phyloP scores from a whole-genome alignment of 2,329 filamentous ascomycete genomes.

The Westerdykella sp. region DNA sequence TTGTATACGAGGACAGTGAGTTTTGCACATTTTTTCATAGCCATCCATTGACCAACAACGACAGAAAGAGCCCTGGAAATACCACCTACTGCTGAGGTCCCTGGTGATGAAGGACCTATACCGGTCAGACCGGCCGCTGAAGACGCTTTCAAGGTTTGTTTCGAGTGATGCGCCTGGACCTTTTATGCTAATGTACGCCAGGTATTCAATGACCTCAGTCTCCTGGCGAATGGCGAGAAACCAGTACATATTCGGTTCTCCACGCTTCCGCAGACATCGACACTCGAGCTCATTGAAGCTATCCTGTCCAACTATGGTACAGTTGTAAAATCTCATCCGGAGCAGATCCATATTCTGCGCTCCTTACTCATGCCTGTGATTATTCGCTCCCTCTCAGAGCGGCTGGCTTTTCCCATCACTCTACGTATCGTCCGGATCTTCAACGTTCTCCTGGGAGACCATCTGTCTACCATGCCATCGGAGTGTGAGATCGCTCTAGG shows the following conservation, averaged over 20 bases:
- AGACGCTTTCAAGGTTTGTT: constrained; percentile 68
- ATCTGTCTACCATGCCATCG: constrained; percentile 65
- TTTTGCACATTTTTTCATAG: not conserved
- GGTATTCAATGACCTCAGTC: constrained; percentile 84
- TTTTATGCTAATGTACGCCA: constrained; percentile 28
- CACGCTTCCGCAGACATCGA: constrained; percentile 72
- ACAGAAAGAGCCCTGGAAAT: constrained; percentile 43
- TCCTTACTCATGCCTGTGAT: constrained; percentile 76
- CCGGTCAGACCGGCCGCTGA: constrained; percentile 68
- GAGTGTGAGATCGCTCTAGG: constrained; percentile 81
- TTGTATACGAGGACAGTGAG: constrained; percentile 70
- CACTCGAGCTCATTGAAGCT: constrained; percentile 86
- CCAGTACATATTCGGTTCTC: constrained; percentile 77
- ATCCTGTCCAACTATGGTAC: constrained; percentile 78
- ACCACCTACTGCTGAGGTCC: constrained; percentile 60
- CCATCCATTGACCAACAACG: constrained; percentile 7
- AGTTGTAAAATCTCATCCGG: constrained; percentile 70
- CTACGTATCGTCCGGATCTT: constrained; percentile 78
- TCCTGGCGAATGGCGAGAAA: constrained; percentile 77
- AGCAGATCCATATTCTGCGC: constrained; percentile 74
- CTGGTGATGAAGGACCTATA: constrained; percentile 58
- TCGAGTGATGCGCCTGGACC: not conserved
- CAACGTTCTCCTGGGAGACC: constrained; percentile 71
- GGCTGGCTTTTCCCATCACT: constrained; percentile 71
- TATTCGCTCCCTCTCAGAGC: constrained; percentile 69